Percentiles rank a stretch among this genome's conserved stretches.
phyloP scores from a whole-genome alignment of 495 filamentous ascomycete species.

The Filosporella fistucella region DNA sequence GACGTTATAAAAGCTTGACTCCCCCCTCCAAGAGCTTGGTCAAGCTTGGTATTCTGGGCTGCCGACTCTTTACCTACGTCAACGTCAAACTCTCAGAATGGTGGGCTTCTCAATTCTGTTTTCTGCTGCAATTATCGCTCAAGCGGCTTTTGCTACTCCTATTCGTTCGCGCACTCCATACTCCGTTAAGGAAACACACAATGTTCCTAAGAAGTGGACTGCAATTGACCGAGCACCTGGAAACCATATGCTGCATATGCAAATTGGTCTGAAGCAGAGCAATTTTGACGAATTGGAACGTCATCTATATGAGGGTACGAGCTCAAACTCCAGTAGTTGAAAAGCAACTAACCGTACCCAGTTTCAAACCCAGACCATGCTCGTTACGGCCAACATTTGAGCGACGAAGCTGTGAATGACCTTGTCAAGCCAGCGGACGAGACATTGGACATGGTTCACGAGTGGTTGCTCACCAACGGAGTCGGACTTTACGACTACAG shows the following conservation, averaged over 20 bases:
- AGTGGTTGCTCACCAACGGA: slow-evolving; percentile 44
- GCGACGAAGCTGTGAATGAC: slow-evolving; percentile 30
- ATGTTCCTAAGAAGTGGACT: slow-evolving; percentile 43
- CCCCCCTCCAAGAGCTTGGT: too few species aligned
- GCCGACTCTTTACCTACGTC: too few species aligned
- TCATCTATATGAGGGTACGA: slow-evolving; percentile 41
- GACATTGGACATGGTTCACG: slow-evolving; percentile 35
- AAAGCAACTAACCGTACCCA: too few species aligned
- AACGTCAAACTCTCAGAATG: too few species aligned
- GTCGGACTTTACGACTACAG: slow-evolving; percentile 38
- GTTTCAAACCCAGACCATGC: slow-evolving; percentile 35
- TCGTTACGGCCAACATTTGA: slow-evolving; percentile 40
- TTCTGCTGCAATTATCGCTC: neutral
- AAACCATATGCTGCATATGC: slow-evolving; percentile 35
- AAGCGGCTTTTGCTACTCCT: slow-evolving; percentile 1
- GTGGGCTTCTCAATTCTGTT: neutral
- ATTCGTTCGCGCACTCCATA: slow-evolving; percentile 30
- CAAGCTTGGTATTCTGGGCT: too few species aligned
- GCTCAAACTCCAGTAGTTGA: too few species aligned
- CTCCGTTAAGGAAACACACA: slow-evolving; percentile 48
- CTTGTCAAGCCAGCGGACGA: slow-evolving; percentile 32
- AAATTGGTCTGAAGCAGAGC: slow-evolving; percentile 48
- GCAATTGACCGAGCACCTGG: slow-evolving; percentile 37
- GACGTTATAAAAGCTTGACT: too few species aligned
- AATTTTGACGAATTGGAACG: slow-evolving; percentile 46